Evolutionary conservation across 805 yeast species (phyloP).

Genomic region (Metschnikowia orientalis): DNA sequence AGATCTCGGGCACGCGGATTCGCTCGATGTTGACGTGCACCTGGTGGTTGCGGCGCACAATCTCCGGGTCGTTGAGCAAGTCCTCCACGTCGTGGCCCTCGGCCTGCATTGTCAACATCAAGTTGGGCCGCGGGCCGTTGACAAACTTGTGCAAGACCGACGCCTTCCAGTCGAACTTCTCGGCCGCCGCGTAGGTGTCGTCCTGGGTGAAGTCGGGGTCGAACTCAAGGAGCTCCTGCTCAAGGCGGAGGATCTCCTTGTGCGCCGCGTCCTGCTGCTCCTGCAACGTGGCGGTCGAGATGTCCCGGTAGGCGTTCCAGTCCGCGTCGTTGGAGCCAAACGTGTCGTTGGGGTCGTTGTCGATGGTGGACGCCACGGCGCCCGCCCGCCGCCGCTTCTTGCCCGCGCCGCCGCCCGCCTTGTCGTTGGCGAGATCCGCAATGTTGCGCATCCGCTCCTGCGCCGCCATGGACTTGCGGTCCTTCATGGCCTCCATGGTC

Average conservation of each 20-base stretch:
- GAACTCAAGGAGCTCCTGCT: slow-evolving; percentile 68
- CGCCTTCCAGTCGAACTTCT: slow-evolving; percentile 74
- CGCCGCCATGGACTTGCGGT: slow-evolving; percentile 86
- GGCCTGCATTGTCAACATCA: slow-evolving; percentile 47
- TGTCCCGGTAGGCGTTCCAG: slow-evolving; percentile 87
- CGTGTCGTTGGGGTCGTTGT: slow-evolving; percentile 88
- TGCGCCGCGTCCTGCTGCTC: slow-evolving; percentile 77
- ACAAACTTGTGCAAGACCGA: slow-evolving; percentile 76
- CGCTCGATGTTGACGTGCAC: slow-evolving; percentile 88
- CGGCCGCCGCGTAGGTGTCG: slow-evolving; percentile 72
- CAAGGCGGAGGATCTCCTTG: slow-evolving; percentile 54
- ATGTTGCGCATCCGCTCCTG: slow-evolving; percentile 89
- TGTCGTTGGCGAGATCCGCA: slow-evolving; percentile 81
- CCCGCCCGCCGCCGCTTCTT: slow-evolving; percentile 40
- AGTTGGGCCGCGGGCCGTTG: slow-evolving; percentile 85
- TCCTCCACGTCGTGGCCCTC: slow-evolving; percentile 41
- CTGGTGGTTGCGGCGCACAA: slow-evolving; percentile 84
- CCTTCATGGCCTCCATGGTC: slow-evolving; percentile 71
- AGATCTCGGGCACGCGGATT: slow-evolving; percentile 84
- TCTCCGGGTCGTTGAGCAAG: slow-evolving; percentile 50
- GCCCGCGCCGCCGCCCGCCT: slow-evolving; percentile 43
- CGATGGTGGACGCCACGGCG: slow-evolving; percentile 58
- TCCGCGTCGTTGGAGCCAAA: slow-evolving; percentile 96
- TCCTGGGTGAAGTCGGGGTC: slow-evolving; percentile 86
- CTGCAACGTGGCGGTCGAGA: slow-evolving; percentile 69